These are phyloP conservation scores for Beverwykella pulmonaria DNA, from an alignment of 495 filamentous ascomycete genomes.

Conservation along the genomic window DNA sequence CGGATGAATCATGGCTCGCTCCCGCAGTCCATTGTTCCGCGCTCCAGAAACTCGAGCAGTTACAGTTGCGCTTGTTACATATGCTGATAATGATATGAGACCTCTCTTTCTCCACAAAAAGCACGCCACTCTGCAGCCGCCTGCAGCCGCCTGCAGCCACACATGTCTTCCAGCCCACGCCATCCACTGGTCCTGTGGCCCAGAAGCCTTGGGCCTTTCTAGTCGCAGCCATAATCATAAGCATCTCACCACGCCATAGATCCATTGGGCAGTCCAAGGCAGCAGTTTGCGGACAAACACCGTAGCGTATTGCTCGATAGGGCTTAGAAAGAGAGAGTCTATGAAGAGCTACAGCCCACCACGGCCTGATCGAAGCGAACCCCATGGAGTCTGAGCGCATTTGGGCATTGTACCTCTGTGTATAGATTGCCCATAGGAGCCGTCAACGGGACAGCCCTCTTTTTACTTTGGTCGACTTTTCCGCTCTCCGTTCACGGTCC, in stretches of 20 bases:
- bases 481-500: background rate
- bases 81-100: slow-evolving; percentile 30
- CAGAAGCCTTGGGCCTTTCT: background rate
- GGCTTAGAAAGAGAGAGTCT: too few relatives aligned
- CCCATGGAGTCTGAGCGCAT: background rate
- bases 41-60: background rate
- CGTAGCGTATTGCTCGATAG: background rate
- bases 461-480: background rate
- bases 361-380: background rate
- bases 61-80: background rate
- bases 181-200: background rate
- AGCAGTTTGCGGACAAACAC: background rate
- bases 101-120: slow-evolving; percentile 36
- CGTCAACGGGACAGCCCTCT: background rate
- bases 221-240: too few relatives aligned
- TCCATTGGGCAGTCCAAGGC: background rate
- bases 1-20: background rate
- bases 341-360: too few relatives aligned
- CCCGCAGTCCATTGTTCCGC: background rate
- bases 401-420: background rate
- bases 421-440: background rate
- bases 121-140: slow-evolving; percentile 34
- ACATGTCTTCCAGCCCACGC: background rate
- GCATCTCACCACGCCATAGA: background rate
- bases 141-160: slow-evolving; percentile 26